Percentiles rank a stretch among this genome's conserved stretches.
Conservation (phyloP, 768 basidiomycete genomes). For the Xerocomus potaroensis region DNA sequence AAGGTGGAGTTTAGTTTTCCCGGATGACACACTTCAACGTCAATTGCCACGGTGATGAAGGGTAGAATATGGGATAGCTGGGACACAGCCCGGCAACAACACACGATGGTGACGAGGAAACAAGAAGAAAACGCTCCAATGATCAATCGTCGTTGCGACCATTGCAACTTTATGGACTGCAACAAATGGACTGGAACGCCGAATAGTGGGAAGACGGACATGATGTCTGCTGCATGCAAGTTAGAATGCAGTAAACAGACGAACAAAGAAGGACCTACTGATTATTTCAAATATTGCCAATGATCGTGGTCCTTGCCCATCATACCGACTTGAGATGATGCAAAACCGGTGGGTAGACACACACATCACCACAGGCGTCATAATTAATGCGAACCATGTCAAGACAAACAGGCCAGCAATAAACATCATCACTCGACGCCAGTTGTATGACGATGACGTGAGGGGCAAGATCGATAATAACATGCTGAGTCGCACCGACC, state of each 20-base stretch:
- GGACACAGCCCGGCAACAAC: conserved; percentile 5
- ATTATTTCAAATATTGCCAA: conserved; percentile 14
- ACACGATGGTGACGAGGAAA: conserved; percentile 5
- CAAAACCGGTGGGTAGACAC: not conserved
- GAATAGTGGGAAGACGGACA: conserved; percentile 15
- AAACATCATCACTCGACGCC: conserved; percentile 4
- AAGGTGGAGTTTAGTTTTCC: not conserved
- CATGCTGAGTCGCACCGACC: conserved; percentile 13
- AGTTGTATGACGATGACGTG: conserved; percentile 5
- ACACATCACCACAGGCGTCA: conserved; percentile 2
- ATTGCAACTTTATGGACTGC: conserved; percentile 4
- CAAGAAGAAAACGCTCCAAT: conserved; percentile 5
- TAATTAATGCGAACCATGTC: conserved; percentile 8
- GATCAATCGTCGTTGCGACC: conserved; percentile 5
- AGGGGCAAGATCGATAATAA: conserved; percentile 13
- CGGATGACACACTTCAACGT: conserved; percentile 11
- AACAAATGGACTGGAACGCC: conserved; percentile 6
- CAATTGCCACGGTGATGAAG: conserved; percentile 6
- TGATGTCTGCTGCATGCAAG: conserved; percentile 14
- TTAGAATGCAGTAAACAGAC: not conserved
- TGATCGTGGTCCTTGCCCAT: not conserved
- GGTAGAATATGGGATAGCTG: conserved; percentile 2
- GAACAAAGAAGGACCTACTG: conserved; percentile 3
- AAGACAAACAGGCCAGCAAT: conserved; percentile 9
- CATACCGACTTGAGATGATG: not conserved